Base-by-base conservation (phyloP, 1,139 yeast genomes). In the Kodamaea plutei region DNA sequence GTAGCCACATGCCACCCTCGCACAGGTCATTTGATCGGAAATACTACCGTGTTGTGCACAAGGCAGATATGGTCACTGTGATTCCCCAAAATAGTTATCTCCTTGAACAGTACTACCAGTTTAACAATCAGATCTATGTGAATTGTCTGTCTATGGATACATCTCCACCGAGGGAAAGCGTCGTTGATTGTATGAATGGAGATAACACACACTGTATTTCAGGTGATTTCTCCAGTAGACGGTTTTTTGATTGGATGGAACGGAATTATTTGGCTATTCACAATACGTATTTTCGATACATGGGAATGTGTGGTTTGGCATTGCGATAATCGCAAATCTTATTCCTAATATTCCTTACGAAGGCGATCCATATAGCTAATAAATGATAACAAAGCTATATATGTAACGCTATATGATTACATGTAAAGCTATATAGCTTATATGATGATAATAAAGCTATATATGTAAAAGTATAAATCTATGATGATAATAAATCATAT, bases 301-400 rank as follows among this genome's bases (percentile, higher is more conserved):
- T 73, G 56, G 78, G 78, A 0, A 44, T 57, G 22, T 73, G 79
- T 47, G 74, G n/a, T n/a, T n/a, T n/a, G n/a, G n/a, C 75, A 2
- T 44, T 22, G 6, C 24, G 11, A 11, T 15, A n/a, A n/a, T n/a
- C n/a, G n/a, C n/a, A n/a, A n/a, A n/a, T n/a, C n/a, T n/a, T n/a
- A n/a, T n/a, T n/a, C n/a, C n/a, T n/a, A n/a, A n/a, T n/a, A n/a
- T n/a, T n/a, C n/a, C n/a, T n/a, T n/a, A n/a, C n/a, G n/a, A n/a
- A n/a, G n/a, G n/a, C n/a, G n/a, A n/a, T n/a, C n/a, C n/a, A n/a
- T n/a, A n/a, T n/a, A n/a, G n/a, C n/a, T n/a, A n/a, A n/a, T n/a
- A n/a, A n/a, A n/a, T n/a, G n/a, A n/a, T n/a, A n/a, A n/a, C n/a
- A n/a, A n/a, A n/a, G n/a, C n/a, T n/a, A n/a, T n/a, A n/a, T n/a